A percentile compares a stretch with the other conserved stretches of the same genome.
phyloP scores from a whole-genome alignment of 1,139 yeast genomes.

The Yamadazyma dushanensis region DNA sequence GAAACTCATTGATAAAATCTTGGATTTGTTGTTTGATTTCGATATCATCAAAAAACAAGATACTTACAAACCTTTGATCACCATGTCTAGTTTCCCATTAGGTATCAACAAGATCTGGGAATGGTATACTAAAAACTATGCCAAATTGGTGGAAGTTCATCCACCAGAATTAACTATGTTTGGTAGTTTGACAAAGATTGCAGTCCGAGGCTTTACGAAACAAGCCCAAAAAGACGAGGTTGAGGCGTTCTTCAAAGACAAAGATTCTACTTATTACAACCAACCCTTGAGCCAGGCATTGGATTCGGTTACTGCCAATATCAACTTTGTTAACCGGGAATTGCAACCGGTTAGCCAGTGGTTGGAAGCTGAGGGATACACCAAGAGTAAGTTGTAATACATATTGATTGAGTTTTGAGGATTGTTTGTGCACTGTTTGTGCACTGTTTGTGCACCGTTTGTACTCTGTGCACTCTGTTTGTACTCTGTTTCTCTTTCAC shows the following conservation, averaged over 20 bases:
- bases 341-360: slow-evolving; percentile 52
- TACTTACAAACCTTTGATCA: slow-evolving; percentile 73
- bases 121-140: slow-evolving; percentile 84
- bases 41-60: slow-evolving; percentile 78
- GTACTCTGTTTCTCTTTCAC: no score
- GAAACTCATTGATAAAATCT: slow-evolving; percentile 58
- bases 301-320: slow-evolving; percentile 64
- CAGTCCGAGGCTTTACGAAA: slow-evolving; percentile 67
- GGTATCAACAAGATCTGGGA: slow-evolving; percentile 71
- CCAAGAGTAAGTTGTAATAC: slow-evolving; percentile 19
- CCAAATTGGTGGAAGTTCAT: slow-evolving; percentile 55
- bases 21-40: slow-evolving; percentile 63
- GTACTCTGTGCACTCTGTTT: no score
- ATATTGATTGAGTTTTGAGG: no score
- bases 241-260: slow-evolving; percentile 56
- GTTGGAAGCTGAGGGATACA: slow-evolving; percentile 49
- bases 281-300: slow-evolving; percentile 70
- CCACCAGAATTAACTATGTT: slow-evolving; percentile 86
- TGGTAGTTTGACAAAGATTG: slow-evolving; percentile 64
- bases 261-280: slow-evolving; percentile 72
- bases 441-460: no score
- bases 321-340: slow-evolving; percentile 69
- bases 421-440: no score
- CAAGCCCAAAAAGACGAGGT: slow-evolving; percentile 58
- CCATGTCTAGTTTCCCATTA: slow-evolving; percentile 58